Evolutionary conservation across 2,329 filamentous ascomycete species (phyloP), one percentile per base, ranked within the genome.

Genomic region (Neodidymelliopsis sp.): DNA sequence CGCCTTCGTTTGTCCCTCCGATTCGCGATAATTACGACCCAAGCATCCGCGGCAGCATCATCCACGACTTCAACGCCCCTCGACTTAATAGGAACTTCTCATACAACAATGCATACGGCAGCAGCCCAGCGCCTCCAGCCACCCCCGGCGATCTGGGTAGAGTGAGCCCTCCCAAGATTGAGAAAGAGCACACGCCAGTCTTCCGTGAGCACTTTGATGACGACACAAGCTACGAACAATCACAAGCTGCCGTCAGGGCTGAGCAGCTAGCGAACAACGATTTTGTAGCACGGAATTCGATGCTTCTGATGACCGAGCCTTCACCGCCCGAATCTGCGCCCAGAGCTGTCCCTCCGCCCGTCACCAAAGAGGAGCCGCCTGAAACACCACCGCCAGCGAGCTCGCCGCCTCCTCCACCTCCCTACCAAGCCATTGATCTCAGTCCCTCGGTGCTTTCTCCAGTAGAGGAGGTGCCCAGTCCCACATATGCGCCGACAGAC

Each of bases 21-120:
- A 76, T 83, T 42, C 82, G 82, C 2, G 83, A 84, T 49, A 81
- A 85, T 59, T 86, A 84, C 60, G 83, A 86, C 58, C 83, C 84
- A 10, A 77, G 83, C 42, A 87, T 86, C 49, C 79, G 82, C 41
- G 84, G 84, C 13, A 84, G 81, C 37, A 79, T 84, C 16, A 77
- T 87, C 1, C 84, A 87, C 70, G 84, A 87, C 60, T 87, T 87
- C 65, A 85, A 83, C 37, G 82, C 80, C 4, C 84, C 84, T 5
- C 75, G 83, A 40, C 72, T 77, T 30, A 77, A 79, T 43, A 69
- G 76, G 38, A 74, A 69, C 31, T 67, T 67, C 18, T 73, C 71
- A 6, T 65, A 73, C 54, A 71, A 59, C 40, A 67, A 68, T 31
- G 60, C 65, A 12, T 65, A 64, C 30, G 59, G 59, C 7, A 53